Evolutionary conservation across 108 stramenopile species (phyloP).

Genomic region (Schizochytrium sp.): DNA sequence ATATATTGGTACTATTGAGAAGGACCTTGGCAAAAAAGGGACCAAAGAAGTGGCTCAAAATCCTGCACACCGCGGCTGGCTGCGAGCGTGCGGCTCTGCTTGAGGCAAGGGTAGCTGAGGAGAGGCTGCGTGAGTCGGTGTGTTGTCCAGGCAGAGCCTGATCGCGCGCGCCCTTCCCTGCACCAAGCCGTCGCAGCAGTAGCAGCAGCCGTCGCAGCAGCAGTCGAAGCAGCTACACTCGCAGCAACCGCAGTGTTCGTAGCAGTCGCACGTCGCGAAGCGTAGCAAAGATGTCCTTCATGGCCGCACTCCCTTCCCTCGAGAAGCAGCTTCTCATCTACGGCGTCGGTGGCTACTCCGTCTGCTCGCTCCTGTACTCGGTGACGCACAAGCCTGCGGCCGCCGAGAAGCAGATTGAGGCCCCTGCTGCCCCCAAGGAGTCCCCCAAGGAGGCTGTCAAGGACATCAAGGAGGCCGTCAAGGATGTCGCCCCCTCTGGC

Average conservation of each 20-base stretch:
- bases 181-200: not conserved
- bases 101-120: not conserved
- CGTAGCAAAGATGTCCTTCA: not conserved
- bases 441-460: no score
- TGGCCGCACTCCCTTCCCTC: not conserved
- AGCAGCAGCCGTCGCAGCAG: not conserved
- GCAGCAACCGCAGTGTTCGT: no score
- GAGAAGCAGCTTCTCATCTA: not conserved
- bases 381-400: not conserved
- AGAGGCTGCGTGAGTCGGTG: not conserved
- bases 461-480: not conserved
- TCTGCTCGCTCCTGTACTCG: not conserved
- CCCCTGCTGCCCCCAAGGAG: not conserved
- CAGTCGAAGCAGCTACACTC: no score
- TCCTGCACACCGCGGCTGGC: not conserved
- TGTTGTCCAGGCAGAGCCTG: no score
- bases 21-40: not conserved
- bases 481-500: not conserved
- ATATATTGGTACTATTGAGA: no score
- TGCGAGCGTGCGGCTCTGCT: not conserved
- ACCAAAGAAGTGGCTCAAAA: not conserved
- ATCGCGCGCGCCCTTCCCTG: no score
- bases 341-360: constrained; percentile 11
- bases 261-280: no score
- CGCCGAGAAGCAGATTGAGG: not conserved